phyloP scores from a whole-genome alignment of 2,329 filamentous ascomycete genomes.

The Aspergillus tamarii region DNA sequence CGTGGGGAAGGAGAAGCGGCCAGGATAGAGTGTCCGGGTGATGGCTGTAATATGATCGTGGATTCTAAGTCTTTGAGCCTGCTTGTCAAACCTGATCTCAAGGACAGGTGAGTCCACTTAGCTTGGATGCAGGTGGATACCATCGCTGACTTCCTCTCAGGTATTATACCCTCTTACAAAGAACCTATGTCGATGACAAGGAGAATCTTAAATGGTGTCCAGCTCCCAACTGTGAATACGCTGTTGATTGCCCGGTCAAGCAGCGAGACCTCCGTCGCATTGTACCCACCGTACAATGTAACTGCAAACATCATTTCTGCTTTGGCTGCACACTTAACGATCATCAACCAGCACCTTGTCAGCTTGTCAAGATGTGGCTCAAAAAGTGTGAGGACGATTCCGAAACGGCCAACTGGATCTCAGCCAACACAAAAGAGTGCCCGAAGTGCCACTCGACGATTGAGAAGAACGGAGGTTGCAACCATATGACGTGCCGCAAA shows the following conservation, averaged over 20 bases:
- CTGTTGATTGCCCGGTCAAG: conserved; percentile 85
- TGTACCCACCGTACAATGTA: conserved; percentile 87
- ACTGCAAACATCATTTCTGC: conserved; percentile 85
- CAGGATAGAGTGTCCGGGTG: conserved; percentile 88
- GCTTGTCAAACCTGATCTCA: conserved; percentile 63
- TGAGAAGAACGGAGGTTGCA: conserved; percentile 97
- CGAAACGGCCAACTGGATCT: conserved; percentile 99
- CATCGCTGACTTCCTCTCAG: conserved; percentile 43
- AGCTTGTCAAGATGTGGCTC: conserved; percentile 89
- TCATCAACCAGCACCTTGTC: conserved; percentile 90
- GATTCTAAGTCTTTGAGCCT: conserved; percentile 86
- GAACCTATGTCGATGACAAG: conserved; percentile 96
- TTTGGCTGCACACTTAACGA: conserved; percentile 90
- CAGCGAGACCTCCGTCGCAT: conserved; percentile 81
- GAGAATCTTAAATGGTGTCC: conserved; percentile 97
- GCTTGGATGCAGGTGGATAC: not conserved
- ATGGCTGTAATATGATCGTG: conserved; percentile 85
- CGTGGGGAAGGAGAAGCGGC: conserved; percentile 93
- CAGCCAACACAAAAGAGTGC: conserved; percentile 97
- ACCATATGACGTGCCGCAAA: conserved; percentile 97
- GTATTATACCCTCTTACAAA: conserved; percentile 83
- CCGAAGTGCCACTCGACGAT: conserved; percentile 96
- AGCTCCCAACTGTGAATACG: conserved; percentile 94
- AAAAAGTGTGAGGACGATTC: conserved; percentile 99
- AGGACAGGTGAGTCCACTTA: conserved; percentile 52